Conservation (phyloP, 2,329 filamentous ascomycete species). For the Apiospora hydei region DNA sequence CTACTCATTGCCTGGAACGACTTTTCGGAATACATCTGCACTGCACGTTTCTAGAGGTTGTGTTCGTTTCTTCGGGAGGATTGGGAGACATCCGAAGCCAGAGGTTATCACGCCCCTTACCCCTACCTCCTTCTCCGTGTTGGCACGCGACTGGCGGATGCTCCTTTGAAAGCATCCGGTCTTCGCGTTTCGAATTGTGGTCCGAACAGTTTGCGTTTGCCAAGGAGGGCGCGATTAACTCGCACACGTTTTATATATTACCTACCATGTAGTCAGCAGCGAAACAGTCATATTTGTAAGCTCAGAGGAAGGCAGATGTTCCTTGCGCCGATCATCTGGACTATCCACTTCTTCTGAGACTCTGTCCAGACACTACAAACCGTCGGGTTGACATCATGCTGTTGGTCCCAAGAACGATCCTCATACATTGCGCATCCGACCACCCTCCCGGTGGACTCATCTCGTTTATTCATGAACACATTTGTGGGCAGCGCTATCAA, state of each 20-base stretch:
- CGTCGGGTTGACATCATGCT: neutral
- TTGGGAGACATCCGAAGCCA: neutral
- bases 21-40: neutral
- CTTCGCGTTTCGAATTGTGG: neutral
- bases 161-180: neutral
- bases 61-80: neutral
- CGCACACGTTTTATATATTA: neutral
- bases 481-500: neutral
- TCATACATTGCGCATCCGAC: neutral
- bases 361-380: neutral
- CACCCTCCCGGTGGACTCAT: neutral
- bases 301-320: neutral
- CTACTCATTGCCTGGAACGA: neutral
- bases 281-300: neutral
- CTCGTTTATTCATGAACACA: neutral
- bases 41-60: neutral
- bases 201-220: conserved; percentile 7
- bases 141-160: neutral
- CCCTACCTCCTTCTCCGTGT: neutral
- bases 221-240: neutral
- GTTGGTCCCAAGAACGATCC: neutral
- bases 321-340: neutral
- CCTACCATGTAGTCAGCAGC: neutral
- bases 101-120: neutral
- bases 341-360: conserved; percentile 6